Base-by-base conservation (phyloP, 1,284 basidiomycete genomes). In the Sphaerobolus stellatus region DNA sequence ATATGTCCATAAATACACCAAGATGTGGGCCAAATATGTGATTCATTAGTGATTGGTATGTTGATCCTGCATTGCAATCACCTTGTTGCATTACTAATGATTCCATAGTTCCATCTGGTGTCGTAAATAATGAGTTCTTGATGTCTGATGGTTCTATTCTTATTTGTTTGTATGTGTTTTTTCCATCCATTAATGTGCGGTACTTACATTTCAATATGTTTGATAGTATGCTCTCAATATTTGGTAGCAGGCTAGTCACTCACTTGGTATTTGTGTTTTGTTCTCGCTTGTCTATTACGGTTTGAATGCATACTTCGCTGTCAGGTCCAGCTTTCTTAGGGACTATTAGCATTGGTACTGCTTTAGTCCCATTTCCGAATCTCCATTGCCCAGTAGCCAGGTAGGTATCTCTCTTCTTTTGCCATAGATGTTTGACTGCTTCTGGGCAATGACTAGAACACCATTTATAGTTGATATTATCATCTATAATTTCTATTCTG, bases 321-420 rank as follows among this genome's bases (percentile, higher is more conserved):
- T 57, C 60, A 2, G 61, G 66, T 25, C 68, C 68, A 0, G 56
- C 54, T 3, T 62, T 58, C 54, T 76, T 73, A 4, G 62, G 56
- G 0, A 76, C 56, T 28, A 75, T 69, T 14, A 76, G 60, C 44
- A 73, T 58, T 2, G 72, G 72, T 34, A 66, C 63, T 1, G 70
- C 61, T 28, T 71, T 72, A 0, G 48, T 45, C 0, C 63, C 67
- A 3, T 56, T 66, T 0, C 54, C 50, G 8, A 66, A 52, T 29
- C 60, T 30, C 71, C 72, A 74, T 4, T 66, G 57, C 0, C 66
- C 68, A 1, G 64, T 59, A 5, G 49, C 27, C 0, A 72, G n/a
- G 53, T 72, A 74, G 0, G 62, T 59, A 6, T 65, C 54, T 0
- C 56, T 30, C 25, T 73, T 73, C 5, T 60, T 61, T 2, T n/a